Conservation (phyloP, 176 grass and related monocot genomes). For the Bothriochloa decipiens region DNA sequence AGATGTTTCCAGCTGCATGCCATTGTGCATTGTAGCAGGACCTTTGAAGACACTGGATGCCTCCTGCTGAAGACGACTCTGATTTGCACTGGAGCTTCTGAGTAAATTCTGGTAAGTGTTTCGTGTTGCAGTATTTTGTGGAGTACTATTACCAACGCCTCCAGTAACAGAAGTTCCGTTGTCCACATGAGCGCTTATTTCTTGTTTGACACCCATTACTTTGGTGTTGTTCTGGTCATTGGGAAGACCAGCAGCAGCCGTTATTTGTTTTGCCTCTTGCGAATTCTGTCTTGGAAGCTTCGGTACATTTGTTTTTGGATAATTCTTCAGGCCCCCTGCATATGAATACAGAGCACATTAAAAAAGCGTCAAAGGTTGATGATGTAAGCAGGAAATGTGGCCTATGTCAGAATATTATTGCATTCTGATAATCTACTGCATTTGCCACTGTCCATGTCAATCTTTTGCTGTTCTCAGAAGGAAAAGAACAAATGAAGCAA, state of each 20-base stretch:
- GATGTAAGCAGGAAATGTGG: conserved; percentile 28
- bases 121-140: conserved; percentile 55
- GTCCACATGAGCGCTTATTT: conserved; percentile 53
- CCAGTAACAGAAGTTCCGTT: conserved; percentile 35
- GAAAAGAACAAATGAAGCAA: conserved; percentile 14
- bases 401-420: conserved; percentile 17
- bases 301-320: conserved; percentile 47
- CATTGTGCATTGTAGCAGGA: conserved; percentile 43
- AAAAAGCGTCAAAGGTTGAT: conserved; percentile 14
- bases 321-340: conserved; percentile 88
- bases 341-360: conserved; percentile 32
- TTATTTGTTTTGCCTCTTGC: conserved; percentile 61
- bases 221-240: conserved; percentile 57
- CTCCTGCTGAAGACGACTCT: conserved; percentile 63
- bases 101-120: conserved; percentile 79
- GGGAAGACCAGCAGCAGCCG: conserved; percentile 43
- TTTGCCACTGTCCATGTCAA: conserved; percentile 17
- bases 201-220: conserved; percentile 48
- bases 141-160: conserved; percentile 31
- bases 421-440: conserved; percentile 3
- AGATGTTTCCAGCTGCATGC: conserved; percentile 48
- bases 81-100: conserved; percentile 56
- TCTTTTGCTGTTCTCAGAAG: conserved; percentile 11
- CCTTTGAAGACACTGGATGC: conserved; percentile 55
- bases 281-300: conserved; percentile 57